A percentile compares a stretch with the other conserved stretches of the same genome.
Evolutionary conservation across 805 yeast species (phyloP).

Genomic region (Metschnikowia corniflorae): DNA sequence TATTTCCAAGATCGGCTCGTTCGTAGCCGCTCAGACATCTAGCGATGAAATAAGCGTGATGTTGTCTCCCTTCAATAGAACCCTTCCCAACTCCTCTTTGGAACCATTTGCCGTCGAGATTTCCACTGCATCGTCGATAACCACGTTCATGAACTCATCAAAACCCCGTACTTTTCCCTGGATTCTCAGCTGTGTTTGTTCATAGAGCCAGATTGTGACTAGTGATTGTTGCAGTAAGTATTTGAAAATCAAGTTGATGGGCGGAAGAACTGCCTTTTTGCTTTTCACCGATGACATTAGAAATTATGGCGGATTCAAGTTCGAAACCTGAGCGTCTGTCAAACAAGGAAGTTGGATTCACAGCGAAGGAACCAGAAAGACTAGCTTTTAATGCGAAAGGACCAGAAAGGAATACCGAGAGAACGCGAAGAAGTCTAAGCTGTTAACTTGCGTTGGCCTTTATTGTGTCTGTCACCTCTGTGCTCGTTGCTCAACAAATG

Average conservation of each 20-base stretch:
- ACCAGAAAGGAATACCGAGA: no score
- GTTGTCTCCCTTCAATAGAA: slow-evolving; percentile 90
- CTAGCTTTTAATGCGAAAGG: no score
- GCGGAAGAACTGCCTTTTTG: slow-evolving; percentile 62
- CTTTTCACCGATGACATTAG: slow-evolving; percentile 18
- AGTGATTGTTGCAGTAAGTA: slow-evolving; percentile 75
- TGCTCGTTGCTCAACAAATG: no score
- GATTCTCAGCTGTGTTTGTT: slow-evolving; percentile 71
- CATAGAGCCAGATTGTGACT: slow-evolving; percentile 87
- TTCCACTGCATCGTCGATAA: slow-evolving; percentile 61
- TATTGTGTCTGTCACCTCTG: no score
- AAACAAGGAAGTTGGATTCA: no score
- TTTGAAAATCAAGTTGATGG: slow-evolving; percentile 86
- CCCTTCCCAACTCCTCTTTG: slow-evolving; percentile 60
- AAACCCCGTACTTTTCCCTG: slow-evolving; percentile 88
- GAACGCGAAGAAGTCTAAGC: no score
- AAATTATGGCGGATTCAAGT: no score
- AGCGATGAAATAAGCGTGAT: slow-evolving; percentile 63
- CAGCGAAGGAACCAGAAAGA: no score
- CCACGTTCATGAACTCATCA: slow-evolving; percentile 94
- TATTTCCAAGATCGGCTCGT: no score
- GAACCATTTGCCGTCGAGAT: slow-evolving; percentile 49
- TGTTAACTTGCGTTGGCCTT: no score
- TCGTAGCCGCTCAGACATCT: slow-evolving; percentile 25
- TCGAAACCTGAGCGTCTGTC: no score